Evolutionary conservation across 148 eudicot genomes (phyloP), one percentile per base, ranked within the genome.

Genomic region (Nepenthes gracilis): DNA sequence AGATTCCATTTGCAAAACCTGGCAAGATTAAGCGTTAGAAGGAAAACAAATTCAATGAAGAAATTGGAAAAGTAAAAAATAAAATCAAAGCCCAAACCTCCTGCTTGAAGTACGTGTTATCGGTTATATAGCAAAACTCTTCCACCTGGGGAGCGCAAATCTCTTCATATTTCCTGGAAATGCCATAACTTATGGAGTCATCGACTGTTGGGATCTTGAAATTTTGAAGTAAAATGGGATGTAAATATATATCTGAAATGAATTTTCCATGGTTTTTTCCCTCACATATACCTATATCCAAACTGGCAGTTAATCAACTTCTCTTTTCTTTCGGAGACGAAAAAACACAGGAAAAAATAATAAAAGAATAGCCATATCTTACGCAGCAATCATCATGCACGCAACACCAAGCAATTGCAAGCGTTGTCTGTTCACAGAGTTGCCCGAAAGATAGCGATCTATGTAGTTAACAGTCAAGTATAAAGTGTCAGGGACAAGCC

Each of bases 301-400:
- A n/a, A 49, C 6, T 5, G 53, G 11, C 10, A 12, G 15, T 49
- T 49, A 49, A 49, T 6, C 53, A 10, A 60, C 49, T 15, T 32
- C 55, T 51, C 1, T 12, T 54, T 49, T 2, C n/a, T n/a, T 7
- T 35, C 45, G 32, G 11, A 2, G 13, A 13, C 8, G 38, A 11
- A 6, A 12, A 9, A 47, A 52, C 8, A 49, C 0, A 33, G 1
- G 38, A 45, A 14, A 40, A 63, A 0, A 32, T 4, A 58, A 53
- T 53, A 54, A 54, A 54, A 50, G 33, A 61, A 2, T 6, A 0
- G 0, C 4, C 54, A 10, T 45, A 56, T 43, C 95, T 88, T 93
- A 88, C 96, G 95, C 60, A n/a, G 98, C 96, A 61, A 93, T 79
- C 95, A 93, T 86, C 96, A 93, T 93, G 78, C 89, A 88, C 2